Conservation (phyloP, 345 rosid genomes). For the Theobroma cacao region DNA sequence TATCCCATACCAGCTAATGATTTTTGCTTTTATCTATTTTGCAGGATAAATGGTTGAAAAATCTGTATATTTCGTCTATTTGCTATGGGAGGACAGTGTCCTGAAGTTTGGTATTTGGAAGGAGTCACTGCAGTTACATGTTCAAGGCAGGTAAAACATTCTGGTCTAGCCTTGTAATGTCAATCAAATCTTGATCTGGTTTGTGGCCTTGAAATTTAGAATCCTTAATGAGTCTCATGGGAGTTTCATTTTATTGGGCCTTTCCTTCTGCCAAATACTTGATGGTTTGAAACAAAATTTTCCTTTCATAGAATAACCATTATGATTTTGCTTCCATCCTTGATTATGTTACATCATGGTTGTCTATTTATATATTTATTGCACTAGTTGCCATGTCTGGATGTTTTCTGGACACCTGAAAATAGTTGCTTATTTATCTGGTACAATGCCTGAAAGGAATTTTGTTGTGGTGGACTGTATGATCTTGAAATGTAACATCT, state of each 20-base stretch:
- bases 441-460: background rate
- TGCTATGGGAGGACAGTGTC: conserved; percentile 91
- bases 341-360: background rate
- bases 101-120: conserved; percentile 26
- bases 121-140: background rate
- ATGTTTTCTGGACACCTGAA: background rate
- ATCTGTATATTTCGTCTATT: conserved; percentile 78
- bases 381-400: background rate
- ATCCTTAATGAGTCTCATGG: background rate
- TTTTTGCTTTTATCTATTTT: conserved; percentile 15
- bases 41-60: conserved; percentile 91
- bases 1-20: background rate
- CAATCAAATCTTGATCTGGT: background rate
- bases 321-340: background rate
- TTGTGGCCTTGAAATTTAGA: background rate
- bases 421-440: background rate
- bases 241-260: background rate
- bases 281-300: background rate
- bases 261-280: background rate
- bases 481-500: background rate
- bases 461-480: background rate
- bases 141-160: conserved; percentile 5
- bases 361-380: background rate
- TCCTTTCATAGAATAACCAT: background rate
- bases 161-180: background rate